Conservation (phyloP, 352 stramenopile species). For the Thraustotheca clavata region DNA sequence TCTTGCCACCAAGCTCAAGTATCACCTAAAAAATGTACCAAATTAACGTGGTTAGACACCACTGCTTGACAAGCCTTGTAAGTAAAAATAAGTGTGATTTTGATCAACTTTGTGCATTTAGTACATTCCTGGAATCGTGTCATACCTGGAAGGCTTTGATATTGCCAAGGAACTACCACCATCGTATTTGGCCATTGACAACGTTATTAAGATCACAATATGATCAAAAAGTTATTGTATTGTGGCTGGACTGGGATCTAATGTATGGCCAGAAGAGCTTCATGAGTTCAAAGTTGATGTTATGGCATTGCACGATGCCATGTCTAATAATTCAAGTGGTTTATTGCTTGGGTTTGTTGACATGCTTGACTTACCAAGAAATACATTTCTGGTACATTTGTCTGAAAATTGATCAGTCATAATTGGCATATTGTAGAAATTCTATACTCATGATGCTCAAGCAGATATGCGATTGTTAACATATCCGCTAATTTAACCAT, state of each 20-base stretch:
- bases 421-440: conserved; percentile 31
- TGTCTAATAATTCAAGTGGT: conserved; percentile 42
- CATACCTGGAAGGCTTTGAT: conserved; percentile 65
- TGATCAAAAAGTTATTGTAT: background rate
- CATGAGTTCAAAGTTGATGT: conserved; percentile 51
- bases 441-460: conserved; percentile 39
- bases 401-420: background rate
- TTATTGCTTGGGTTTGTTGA: conserved; percentile 68
- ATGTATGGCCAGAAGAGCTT: conserved; percentile 58
- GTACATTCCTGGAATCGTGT: conserved; percentile 69
- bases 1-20: conserved; percentile 47
- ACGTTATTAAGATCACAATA: background rate
- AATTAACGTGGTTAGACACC: conserved; percentile 69
- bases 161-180: conserved; percentile 45
- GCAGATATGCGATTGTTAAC: conserved; percentile 69
- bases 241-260: conserved; percentile 46
- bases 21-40: conserved; percentile 64
- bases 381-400: conserved; percentile 44
- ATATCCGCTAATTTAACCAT: conserved; percentile 38
- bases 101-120: conserved; percentile 18
- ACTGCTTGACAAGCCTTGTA: conserved; percentile 73
- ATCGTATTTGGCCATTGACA: conserved; percentile 42
- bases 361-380: conserved; percentile 44
- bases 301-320: conserved; percentile 58
- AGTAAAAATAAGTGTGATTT: conserved; percentile 19